Evolutionary conservation across 2,329 filamentous ascomycete species (phyloP), one percentile per base, ranked within the genome.

Genomic region (Rutstroemia sp.): DNA sequence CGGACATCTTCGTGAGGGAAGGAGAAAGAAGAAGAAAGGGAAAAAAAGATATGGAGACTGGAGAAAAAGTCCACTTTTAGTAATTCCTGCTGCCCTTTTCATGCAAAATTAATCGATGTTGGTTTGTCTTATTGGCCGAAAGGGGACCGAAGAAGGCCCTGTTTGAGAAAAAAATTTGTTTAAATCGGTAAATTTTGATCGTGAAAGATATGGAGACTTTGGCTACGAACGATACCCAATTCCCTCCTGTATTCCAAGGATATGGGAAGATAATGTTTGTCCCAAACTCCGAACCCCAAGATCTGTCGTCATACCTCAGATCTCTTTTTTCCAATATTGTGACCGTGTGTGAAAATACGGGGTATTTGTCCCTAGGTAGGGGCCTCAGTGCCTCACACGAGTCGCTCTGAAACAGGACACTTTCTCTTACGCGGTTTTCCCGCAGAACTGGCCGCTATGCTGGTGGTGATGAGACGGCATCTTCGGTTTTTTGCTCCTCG

Each of bases 131-230:
- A 54, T 49, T 49, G 52, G 23, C 52, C 45, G 52, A 54, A 23
- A 54, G 46, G 23, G 4, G 23, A 16, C 52, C 52, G 52, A 54
- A 50, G 46, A 50, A 49, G 52, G 52, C 25, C 52, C 52, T 54
- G 52, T 54, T 54, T 36, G 12, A 19, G 51, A 27, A 23, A 27
- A 52, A 30, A 23, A 30, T 12, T 40, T 25, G 30, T 34, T 34
- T 27, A n/a, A 16, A 9, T 25, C 7, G 45, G 16, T n/a, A 14
- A 30, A n/a, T 30, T 48, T 48, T 30, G 14, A 17, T 3, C 17
- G 25, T 21, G 40, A 10, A 23, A 23, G 17, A 21, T 19, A 46
- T 46, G 42, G 21, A 46, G 42, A 23, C 21, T 14, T 23, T 23
- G 21, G 21, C 8, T n/a, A 14, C 16, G 39, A 42, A 42, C 39